Conservation (phyloP, 805 yeast genomes). For the Candida nemodendra region DNA sequence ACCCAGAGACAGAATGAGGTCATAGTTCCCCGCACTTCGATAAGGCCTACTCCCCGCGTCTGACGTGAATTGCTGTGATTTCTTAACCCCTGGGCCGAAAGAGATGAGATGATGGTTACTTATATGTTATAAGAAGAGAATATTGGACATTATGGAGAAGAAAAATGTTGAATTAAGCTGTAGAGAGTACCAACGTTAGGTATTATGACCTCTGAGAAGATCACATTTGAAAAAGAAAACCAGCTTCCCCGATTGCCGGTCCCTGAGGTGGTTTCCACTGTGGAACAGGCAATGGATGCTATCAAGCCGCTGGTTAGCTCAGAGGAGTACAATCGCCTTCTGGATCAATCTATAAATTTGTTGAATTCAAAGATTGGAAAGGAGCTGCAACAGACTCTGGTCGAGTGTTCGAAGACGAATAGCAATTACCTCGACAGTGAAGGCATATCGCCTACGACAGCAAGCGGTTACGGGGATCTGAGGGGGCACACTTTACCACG, state of each 20-base stretch:
- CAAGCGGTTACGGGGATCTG: constrained; percentile 61
- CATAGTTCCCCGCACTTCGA: too few species aligned
- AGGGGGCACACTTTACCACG: constrained; percentile 70
- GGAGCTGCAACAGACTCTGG: constrained; percentile 53
- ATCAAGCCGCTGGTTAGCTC: constrained; percentile 57
- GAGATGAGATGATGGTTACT: too few species aligned
- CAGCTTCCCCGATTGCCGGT: constrained; percentile 59
- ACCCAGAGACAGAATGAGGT: too few species aligned
- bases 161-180: not conserved
- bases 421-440: constrained; percentile 54
- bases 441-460: constrained; percentile 46
- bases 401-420: constrained; percentile 41
- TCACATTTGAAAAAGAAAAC: constrained; percentile 42
- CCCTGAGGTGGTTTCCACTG: constrained; percentile 52
- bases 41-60: not conserved
- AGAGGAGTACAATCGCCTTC: constrained; percentile 49
- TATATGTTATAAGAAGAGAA: too few species aligned
- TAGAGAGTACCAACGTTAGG: not conserved
- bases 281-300: constrained; percentile 52
- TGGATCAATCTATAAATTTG: constrained; percentile 45
- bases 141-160: not conserved
- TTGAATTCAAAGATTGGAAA: constrained; percentile 39
- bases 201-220: constrained; percentile 10
- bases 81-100: too few species aligned
- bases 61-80: constrained; percentile 4